phyloP scores from a whole-genome alignment of 2,329 filamentous ascomycete species.

The Neopestalotiopsis sp. region DNA sequence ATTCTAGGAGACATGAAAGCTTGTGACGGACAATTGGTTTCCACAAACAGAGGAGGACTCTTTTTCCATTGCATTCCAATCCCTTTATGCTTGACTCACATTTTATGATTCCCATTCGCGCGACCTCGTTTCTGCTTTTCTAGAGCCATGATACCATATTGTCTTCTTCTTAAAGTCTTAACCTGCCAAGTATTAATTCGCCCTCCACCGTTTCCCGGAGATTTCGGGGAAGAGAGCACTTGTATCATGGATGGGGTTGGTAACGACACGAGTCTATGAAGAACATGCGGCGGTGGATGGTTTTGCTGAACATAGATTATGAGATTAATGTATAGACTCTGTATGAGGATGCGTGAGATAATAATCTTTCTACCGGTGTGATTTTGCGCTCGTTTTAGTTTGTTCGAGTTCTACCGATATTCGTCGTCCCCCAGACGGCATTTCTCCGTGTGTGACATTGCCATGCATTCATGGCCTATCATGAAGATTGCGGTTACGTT shows the following conservation, averaged over 20 bases:
- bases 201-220: neutral
- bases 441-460: too few species aligned
- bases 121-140: slow-evolving; percentile 23
- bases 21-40: neutral
- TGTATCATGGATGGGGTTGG: slow-evolving; percentile 17
- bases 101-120: slow-evolving; percentile 12
- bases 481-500: too few species aligned
- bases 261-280: neutral
- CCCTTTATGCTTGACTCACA: neutral
- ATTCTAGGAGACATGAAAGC: slow-evolving; percentile 49
- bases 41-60: neutral
- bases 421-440: too few species aligned
- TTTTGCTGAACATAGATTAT: neutral
- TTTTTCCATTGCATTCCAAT: neutral
- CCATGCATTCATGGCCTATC: too few species aligned
- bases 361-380: neutral
- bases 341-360: neutral
- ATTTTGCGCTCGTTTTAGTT: too few species aligned
- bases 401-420: too few species aligned
- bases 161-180: slow-evolving; percentile 24
- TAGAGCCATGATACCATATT: slow-evolving; percentile 37
- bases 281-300: neutral
- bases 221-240: neutral
- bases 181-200: slow-evolving; percentile 19
- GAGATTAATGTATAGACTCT: neutral